Base-by-base conservation (phyloP, 352 stramenopile genomes). In the Pythium coloratum region DNA sequence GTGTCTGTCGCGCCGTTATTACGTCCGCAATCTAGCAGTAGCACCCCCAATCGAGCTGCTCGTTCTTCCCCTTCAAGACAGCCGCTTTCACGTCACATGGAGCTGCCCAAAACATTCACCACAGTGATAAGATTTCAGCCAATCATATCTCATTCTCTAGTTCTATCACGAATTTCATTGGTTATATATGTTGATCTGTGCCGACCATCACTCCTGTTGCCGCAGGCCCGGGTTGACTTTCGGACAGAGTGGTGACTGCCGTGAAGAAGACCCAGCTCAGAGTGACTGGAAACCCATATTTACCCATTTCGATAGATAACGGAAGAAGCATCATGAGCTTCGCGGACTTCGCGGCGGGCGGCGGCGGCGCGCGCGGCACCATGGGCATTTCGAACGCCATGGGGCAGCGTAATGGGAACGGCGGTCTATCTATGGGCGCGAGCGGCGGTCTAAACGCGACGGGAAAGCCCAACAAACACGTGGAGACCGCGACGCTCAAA, bases 401-500 rank as follows among this genome's bases (percentile, higher is more conserved):
- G 59, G 38, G 61, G 6, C 59, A 62, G 14, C 63, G 65, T 56
- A 28, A 30, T 32, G 18, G 12, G 10, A 59, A 36, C 59, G 34
- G 55, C 28, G 55, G 61, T 61, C 28, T 69, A 20, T 13, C 55
- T 76, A 16, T 67, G 67, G 20, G 73, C 70, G n/a, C 46, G 18
- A 36, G 30, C 49, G 42, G 46, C 20, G 46, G 46, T 53, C 40
- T 10, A 18, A 36, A 50, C n/a, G 34, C 55, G 16, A 42, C 57
- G 4, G 67, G 58, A 9, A 79, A 76, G 62, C 58, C 66, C 49
- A 84, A 86, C 33, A 80, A 90, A 34, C 80, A 82, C 61, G 71
- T 93, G 30, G 84, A 93, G n/a, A 67, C 60, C 32, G 82, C 81
- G 33, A 86, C 82, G 10, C 73, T 93, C 59, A 95, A 95, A 61